Conservation (phyloP, 768 basidiomycete genomes). For the Suillus subluteus region DNA sequence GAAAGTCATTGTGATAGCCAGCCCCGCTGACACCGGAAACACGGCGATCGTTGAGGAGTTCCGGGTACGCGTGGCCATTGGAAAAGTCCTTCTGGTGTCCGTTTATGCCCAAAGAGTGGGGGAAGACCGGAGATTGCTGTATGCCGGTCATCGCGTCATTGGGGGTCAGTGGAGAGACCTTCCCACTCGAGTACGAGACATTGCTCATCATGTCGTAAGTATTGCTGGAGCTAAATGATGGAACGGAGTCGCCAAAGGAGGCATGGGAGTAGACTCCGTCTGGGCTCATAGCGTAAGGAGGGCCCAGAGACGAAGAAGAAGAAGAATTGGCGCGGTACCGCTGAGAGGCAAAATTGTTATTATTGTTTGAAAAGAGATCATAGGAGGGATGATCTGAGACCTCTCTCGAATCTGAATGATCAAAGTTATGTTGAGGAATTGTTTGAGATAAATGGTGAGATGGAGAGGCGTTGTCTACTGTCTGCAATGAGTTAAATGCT, state of each 20-base stretch:
- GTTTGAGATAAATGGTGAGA: conserved; percentile 39
- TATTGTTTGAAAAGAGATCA: conserved; percentile 62
- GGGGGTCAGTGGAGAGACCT: conserved; percentile 76
- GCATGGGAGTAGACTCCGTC: conserved; percentile 63
- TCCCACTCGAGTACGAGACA: conserved; percentile 67
- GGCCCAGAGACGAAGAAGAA: conserved; percentile 70
- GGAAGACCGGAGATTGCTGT: conserved; percentile 57
- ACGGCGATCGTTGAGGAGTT: conserved; percentile 63
- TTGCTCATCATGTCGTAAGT: conserved; percentile 70
- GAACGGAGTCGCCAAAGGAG: conserved; percentile 62
- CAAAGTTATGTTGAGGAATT: conserved; percentile 46
- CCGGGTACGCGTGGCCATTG: conserved; percentile 53
- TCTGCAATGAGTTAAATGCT: conserved; percentile 51
- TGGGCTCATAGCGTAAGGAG: conserved; percentile 53
- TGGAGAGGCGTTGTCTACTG: conserved; percentile 39
- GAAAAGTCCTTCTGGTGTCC: conserved; percentile 59
- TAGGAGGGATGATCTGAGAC: conserved; percentile 61
- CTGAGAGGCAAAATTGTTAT: conserved; percentile 51
- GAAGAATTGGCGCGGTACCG: conserved; percentile 76
- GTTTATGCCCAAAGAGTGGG: conserved; percentile 42
- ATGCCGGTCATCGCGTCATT: conserved; percentile 63
- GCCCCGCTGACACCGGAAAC: conserved; percentile 47
- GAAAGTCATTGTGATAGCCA: conserved; percentile 60
- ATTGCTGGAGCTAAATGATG: conserved; percentile 56
- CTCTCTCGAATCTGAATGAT: conserved; percentile 55